Conservation (phyloP, 768 basidiomycete genomes). For the Lactifluus piperatus region DNA sequence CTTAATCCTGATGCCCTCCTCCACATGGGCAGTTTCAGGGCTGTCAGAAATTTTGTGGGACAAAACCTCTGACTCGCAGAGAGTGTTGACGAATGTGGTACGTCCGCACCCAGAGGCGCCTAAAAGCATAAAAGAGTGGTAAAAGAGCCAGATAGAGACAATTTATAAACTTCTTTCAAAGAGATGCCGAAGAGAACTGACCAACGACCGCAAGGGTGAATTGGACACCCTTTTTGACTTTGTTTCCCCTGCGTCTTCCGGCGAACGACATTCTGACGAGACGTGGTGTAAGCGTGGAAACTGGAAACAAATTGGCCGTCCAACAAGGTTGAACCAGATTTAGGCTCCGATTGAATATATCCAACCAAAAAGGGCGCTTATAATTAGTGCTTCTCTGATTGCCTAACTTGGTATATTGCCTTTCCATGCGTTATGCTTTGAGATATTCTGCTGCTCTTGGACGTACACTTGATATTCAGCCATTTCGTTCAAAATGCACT, state of each 20-base stretch:
- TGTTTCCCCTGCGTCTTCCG: constrained; percentile 81
- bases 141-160: constrained; percentile 6
- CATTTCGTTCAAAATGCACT: background rate
- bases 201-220: constrained; percentile 98
- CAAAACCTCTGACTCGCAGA: constrained; percentile 92
- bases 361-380: background rate
- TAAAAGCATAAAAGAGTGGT: constrained; percentile 26
- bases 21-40: constrained; percentile 85
- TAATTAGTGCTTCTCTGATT: background rate
- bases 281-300: constrained; percentile 20
- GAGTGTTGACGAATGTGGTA: constrained; percentile 98
- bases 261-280: constrained; percentile 62
- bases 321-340: constrained; percentile 20
- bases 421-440: constrained; percentile 3
- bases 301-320: constrained; percentile 18
- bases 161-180: background rate
- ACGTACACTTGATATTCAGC: background rate
- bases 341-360: constrained; percentile 16
- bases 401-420: constrained; percentile 6
- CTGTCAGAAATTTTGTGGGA: constrained; percentile 78
- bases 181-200: constrained; percentile 35
- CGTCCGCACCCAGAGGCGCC: constrained; percentile 96
- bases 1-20: constrained; percentile 92
- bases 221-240: constrained; percentile 98
- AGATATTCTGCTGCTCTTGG: background rate